Conservation (phyloP, 208 protist species). For the Trichomonas tenax region DNA sequence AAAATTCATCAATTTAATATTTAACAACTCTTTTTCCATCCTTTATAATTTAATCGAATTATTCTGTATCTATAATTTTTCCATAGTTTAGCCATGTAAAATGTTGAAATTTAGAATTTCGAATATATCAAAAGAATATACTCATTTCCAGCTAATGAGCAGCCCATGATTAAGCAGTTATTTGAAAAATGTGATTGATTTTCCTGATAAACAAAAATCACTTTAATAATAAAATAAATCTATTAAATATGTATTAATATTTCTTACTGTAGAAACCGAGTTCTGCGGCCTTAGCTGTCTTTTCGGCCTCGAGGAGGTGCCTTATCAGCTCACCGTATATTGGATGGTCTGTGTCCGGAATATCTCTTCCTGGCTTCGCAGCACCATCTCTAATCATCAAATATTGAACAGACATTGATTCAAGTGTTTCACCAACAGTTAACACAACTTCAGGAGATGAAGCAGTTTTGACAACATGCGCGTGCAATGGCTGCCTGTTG, state of each 20-base stretch:
- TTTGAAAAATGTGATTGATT: no score
- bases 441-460: neutral
- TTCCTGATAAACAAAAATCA: no score
- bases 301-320: neutral
- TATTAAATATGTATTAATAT: neutral
- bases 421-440: neutral
- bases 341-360: neutral
- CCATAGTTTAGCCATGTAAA: no score
- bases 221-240: neutral
- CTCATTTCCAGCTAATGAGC: no score
- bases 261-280: neutral
- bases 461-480: neutral
- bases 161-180: no score
- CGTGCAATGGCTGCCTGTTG: neutral
- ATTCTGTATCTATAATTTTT: no score
- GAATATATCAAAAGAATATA: no score
- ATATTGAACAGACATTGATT: neutral
- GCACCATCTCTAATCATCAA: neutral
- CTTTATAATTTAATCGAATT: no score
- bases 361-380: neutral
- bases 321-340: neutral
- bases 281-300: neutral
- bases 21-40: no score
- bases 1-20: no score
- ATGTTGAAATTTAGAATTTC: no score